Evolutionary conservation across 208 protist genomes (phyloP).

Genomic region (Acanthamoeba lenticulata): DNA sequence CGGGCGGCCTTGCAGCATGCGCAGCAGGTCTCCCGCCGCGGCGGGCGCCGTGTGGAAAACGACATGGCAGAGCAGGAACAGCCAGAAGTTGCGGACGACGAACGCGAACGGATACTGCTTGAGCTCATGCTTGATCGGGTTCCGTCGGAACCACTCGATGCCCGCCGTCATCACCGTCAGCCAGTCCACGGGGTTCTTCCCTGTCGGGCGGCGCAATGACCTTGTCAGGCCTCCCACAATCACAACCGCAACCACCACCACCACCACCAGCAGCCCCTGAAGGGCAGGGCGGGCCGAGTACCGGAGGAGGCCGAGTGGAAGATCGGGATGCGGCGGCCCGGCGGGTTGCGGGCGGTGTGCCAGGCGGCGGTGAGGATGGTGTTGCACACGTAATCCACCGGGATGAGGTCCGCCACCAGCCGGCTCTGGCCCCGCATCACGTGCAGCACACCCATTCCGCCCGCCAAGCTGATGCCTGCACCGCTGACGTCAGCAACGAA

Average conservation of each 20-base stretch:
- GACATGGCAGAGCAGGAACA: not conserved
- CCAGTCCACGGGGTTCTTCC: slow-evolving; percentile 5
- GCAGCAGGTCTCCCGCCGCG: not conserved
- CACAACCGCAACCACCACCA: no score
- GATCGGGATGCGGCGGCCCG: slow-evolving; percentile 6
- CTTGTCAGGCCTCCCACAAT: not conserved
- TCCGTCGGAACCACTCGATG: slow-evolving; percentile 7
- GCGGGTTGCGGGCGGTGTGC: not conserved
- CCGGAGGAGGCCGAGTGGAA: slow-evolving; percentile 21
- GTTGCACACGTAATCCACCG: slow-evolving; percentile 24
- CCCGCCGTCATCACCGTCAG: not conserved
- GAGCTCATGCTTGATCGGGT: slow-evolving; percentile 41
- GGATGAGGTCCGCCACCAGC: slow-evolving; percentile 7
- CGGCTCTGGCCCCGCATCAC: not conserved
- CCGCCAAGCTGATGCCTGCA: not conserved
- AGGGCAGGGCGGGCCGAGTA: no score
- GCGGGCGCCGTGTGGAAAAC: slow-evolving; percentile 1
- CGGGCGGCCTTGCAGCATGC: not conserved
- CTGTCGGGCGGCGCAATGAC: not conserved
- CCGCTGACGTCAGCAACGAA: not conserved
- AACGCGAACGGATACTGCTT: slow-evolving; percentile 38
- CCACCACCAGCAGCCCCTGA: no score
- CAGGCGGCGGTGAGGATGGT: slow-evolving; percentile 39
- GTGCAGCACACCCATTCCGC: slow-evolving; percentile 6
- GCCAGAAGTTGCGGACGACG: slow-evolving; percentile 12